Evolutionary conservation across 1,284 basidiomycete genomes (phyloP).

Genomic region (Ganoderma lucidum): DNA sequence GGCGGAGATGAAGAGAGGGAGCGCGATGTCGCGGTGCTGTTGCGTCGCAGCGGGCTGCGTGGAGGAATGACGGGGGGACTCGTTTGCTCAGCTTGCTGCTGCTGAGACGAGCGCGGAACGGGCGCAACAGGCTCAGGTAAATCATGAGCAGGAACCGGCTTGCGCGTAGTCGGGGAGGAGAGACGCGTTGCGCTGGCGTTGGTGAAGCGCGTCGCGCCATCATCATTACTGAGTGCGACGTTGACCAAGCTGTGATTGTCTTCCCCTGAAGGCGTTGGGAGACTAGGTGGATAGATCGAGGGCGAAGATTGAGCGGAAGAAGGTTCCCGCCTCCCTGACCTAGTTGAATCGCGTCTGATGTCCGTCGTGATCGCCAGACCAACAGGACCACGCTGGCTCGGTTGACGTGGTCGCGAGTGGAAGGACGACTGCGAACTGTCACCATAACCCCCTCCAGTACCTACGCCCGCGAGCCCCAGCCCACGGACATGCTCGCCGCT

Average conservation of each 20-base stretch:
- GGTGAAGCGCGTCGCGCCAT: conserved; percentile 17
- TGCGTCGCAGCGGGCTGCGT: conserved; percentile 44
- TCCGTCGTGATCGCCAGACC: conserved; percentile 36
- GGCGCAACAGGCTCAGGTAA: conserved; percentile 26
- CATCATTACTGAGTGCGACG: conserved; percentile 22
- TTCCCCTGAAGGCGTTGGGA: conserved; percentile 42
- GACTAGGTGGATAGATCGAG: conserved; percentile 64
- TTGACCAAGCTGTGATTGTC: conserved; percentile 40
- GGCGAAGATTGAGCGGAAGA: conserved; percentile 55
- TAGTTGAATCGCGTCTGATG: conserved; percentile 17
- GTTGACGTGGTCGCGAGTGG: conserved; percentile 22
- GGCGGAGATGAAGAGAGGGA: conserved; percentile 22
- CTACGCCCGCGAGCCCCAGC: conserved; percentile 33
- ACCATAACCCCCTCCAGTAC: conserved; percentile 25
- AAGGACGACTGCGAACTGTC: conserved; percentile 9
- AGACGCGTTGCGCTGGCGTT: conserved; percentile 19
- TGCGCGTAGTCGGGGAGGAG: conserved; percentile 29
- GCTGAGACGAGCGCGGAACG: conserved; percentile 45
- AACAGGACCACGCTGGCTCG: conserved; percentile 28
- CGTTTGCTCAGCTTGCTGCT: conserved; percentile 9
- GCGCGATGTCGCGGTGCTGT: conserved; percentile 33
- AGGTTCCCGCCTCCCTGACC: conserved; percentile 36
- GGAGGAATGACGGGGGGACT: conserved; percentile 45
- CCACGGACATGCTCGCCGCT: conserved; percentile 16
- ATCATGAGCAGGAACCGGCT: conserved; percentile 27